Base-by-base conservation (phyloP, 257 asterid species). In the Solanum ahanhuiri region DNA sequence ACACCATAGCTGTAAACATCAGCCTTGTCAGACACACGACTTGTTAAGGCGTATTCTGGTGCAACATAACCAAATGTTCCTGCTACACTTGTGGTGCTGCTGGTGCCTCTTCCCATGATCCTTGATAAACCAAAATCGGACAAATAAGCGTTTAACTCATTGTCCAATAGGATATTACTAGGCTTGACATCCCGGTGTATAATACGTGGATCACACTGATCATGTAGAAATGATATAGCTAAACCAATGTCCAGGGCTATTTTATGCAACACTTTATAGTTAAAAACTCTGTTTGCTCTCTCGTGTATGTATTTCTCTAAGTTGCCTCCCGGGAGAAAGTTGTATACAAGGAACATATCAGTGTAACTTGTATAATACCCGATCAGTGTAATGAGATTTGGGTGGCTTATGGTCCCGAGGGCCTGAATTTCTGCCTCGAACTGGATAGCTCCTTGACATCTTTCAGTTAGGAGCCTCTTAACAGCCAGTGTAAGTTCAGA, bases 1-100 rank as follows among this genome's bases (percentile, higher is more conserved):
- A 96, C 94, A 66, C 98, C 98, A n/a, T 96, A 96, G 89, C 99
- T 96, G 45, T 96, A 96, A 6, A 96, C 98, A 12, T 96, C 99
- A 0, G 98, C 98, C 91, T 94, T 96, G 89, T 95, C 98, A 5
- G 99, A 94, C 30, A 96, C 99, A 2, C 98, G 98, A 81, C 99
- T 93, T 0, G 98, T 94, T 94, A 93, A 90, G 2, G 99, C 98
- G 70, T 96, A 96, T 72, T 96, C 99, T 0, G 99, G 99, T 15
- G 98, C 99, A 3, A 96, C 98, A 25, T 95, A 96, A 10, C 99
- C 99, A 7, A 95, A 94, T 5, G 99, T 96, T 23, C 99, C 99
- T 0, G 98, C 98, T 58, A 96, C 99, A 2, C 95, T 94, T 0
- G 99, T 96, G 0, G 98, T 94, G 37, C 94, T 98, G 30, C 91